Percentiles rank a stretch among this genome's conserved stretches.
Evolutionary conservation across 495 filamentous ascomycete species (phyloP).

Genomic region (Friedmanniomyces endolithicus): DNA sequence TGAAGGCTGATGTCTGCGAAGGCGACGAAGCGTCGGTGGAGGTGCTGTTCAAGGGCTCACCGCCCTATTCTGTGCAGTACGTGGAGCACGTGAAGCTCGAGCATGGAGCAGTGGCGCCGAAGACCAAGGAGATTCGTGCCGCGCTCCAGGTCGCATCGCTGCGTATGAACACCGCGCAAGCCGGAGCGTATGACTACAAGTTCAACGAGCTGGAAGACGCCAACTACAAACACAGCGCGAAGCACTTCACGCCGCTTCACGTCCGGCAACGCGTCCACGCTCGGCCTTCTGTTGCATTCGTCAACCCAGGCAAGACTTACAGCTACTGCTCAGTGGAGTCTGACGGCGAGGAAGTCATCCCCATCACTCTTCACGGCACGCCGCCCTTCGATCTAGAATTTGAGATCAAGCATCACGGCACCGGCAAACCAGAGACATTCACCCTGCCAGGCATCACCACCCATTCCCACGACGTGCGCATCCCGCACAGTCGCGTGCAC

Average conservation of each 20-base stretch:
- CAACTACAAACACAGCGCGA: slow-evolving; percentile 62
- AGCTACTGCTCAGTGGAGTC: slow-evolving; percentile 81
- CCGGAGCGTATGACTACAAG: slow-evolving; percentile 74
- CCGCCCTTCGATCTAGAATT: slow-evolving; percentile 84
- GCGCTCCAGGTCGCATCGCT: slow-evolving; percentile 60
- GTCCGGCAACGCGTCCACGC: slow-evolving; percentile 73
- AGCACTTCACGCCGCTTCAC: slow-evolving; percentile 49
- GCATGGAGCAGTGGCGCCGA: slow-evolving; percentile 37
- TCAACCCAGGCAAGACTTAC: slow-evolving; percentile 82
- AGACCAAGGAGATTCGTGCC: slow-evolving; percentile 55
- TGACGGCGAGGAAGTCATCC: slow-evolving; percentile 71
- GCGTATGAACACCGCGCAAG: slow-evolving; percentile 67
- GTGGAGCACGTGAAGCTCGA: slow-evolving; percentile 55
- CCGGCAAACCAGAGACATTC: slow-evolving; percentile 65
- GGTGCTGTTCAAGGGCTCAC: slow-evolving; percentile 54
- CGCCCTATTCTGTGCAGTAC: slow-evolving; percentile 78
- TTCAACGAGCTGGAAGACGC: slow-evolving; percentile 69
- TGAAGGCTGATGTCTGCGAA: slow-evolving; percentile 78
- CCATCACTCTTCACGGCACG: slow-evolving; percentile 66
- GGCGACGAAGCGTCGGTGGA: slow-evolving; percentile 85
- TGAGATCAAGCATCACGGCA: slow-evolving; percentile 79
- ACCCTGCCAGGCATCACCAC: slow-evolving; percentile 62
- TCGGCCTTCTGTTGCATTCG: slow-evolving; percentile 66
- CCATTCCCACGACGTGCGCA: slow-evolving; percentile 60
- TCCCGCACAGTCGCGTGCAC: slow-evolving; percentile 69